A percentile compares a stretch with the other conserved stretches of the same genome.
phyloP scores from a whole-genome alignment of 768 basidiomycete species.

The Tulasnella sp. region DNA sequence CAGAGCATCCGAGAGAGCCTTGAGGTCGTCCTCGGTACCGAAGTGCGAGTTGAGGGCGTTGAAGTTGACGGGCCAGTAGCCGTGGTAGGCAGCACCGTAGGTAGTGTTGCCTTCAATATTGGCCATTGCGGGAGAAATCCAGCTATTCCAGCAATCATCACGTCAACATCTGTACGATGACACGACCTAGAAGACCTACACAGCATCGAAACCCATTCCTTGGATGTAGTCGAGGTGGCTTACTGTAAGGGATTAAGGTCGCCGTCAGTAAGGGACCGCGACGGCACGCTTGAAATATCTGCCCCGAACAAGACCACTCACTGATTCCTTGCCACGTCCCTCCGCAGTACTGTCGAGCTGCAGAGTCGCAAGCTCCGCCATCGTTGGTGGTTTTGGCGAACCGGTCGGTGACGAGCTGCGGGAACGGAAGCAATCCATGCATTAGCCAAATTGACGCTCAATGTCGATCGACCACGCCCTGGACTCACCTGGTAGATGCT shows the following conservation, averaged over 20 bases:
- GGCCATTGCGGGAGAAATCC: slow-evolving; percentile 64
- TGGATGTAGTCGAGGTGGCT: slow-evolving; percentile 33
- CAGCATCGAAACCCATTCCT: slow-evolving; percentile 29
- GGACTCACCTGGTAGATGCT: slow-evolving; percentile 19
- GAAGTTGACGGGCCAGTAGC: slow-evolving; percentile 70
- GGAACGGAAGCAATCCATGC: background rate
- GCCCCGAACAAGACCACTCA: background rate
- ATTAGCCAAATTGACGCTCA: background rate
- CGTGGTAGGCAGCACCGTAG: slow-evolving; percentile 84
- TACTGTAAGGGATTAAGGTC: background rate
- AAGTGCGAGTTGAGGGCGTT: slow-evolving; percentile 68
- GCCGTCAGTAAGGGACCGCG: background rate
- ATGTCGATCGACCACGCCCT: no score
- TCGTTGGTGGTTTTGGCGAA: slow-evolving; percentile 16
- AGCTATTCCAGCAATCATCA: slow-evolving; percentile 9
- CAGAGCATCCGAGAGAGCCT: slow-evolving; percentile 63
- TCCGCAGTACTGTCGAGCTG: slow-evolving; percentile 12
- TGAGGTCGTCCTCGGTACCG: slow-evolving; percentile 73
- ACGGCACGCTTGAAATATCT: background rate
- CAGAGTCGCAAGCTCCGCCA: slow-evolving; percentile 28
- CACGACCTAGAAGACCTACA: background rate
- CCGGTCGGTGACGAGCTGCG: slow-evolving; percentile 21
- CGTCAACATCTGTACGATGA: no score
- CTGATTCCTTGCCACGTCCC: slow-evolving; percentile 35
- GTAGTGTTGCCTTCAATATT: slow-evolving; percentile 71